A percentile compares a stretch with the other conserved stretches of the same genome.
These are phyloP conservation scores for Cucumis cinereus DNA, from an alignment of 306 rosid genomes.

Conservation along the genomic window DNA sequence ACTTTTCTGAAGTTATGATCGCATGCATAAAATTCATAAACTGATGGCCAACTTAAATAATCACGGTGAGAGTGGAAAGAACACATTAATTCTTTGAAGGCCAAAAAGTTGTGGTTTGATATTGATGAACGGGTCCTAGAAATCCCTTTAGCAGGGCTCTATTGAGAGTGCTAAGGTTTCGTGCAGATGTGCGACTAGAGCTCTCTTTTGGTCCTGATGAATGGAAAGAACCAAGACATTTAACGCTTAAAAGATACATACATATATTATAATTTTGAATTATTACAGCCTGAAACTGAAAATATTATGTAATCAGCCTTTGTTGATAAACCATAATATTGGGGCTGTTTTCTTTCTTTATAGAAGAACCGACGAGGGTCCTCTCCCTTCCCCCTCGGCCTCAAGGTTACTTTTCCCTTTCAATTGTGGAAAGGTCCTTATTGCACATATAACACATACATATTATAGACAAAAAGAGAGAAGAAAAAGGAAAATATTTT, in stretches of 20 bases:
- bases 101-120: neutral
- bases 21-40: neutral
- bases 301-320: neutral
- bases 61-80: neutral
- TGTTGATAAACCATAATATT: neutral
- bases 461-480: neutral
- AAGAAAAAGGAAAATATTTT: conserved; percentile 5
- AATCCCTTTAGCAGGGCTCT: neutral
- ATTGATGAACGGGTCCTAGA: neutral
- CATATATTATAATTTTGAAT: neutral
- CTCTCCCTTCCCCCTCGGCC: neutral
- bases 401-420: neutral
- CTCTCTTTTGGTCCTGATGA: neutral
- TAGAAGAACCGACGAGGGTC: neutral
- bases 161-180: neutral
- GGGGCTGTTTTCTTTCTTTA: neutral
- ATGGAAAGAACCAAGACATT: neutral
- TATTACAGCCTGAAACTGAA: neutral
- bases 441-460: neutral
- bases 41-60: neutral
- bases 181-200: neutral
- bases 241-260: neutral
- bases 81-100: neutral
- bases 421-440: neutral
- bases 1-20: neutral